Evolutionary conservation across 106 monocot genomes (phyloP).

Genomic region (Agapanthus africanus): DNA sequence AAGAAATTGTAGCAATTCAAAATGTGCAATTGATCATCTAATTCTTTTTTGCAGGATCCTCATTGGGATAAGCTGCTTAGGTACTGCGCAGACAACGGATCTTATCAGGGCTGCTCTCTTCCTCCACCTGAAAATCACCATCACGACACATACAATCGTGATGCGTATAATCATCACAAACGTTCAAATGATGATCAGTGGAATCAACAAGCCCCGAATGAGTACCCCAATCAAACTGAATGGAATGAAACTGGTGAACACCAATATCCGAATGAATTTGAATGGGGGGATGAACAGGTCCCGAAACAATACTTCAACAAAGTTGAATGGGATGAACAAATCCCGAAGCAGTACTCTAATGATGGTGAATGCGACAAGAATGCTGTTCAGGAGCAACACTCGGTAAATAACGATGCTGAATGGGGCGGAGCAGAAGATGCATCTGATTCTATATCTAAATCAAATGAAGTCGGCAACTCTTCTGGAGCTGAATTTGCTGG

Average conservation of each 20-base stretch:
- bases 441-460: neutral
- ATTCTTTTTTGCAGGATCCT: neutral
- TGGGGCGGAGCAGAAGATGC: neutral
- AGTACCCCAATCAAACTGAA: neutral
- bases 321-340: neutral
- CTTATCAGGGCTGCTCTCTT: conserved; percentile 3
- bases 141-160: too few species aligned
- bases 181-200: too few species aligned
- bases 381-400: too few species aligned
- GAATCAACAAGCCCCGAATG: too few species aligned
- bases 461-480: neutral
- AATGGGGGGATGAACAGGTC: neutral
- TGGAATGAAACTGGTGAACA: neutral
- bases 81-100: neutral
- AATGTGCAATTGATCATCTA: too few species aligned
- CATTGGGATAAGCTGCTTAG: neutral
- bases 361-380: neutral
- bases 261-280: neutral
- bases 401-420: neutral
- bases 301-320: neutral
- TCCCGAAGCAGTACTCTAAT: neutral
- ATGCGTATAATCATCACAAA: too few species aligned
- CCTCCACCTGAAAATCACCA: neutral
- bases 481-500: neutral
- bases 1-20: too few species aligned